Evolutionary conservation across 73 alveolate species (phyloP), one percentile per base, ranked within the genome.

Genomic region (Blepharisma stoltei): DNA sequence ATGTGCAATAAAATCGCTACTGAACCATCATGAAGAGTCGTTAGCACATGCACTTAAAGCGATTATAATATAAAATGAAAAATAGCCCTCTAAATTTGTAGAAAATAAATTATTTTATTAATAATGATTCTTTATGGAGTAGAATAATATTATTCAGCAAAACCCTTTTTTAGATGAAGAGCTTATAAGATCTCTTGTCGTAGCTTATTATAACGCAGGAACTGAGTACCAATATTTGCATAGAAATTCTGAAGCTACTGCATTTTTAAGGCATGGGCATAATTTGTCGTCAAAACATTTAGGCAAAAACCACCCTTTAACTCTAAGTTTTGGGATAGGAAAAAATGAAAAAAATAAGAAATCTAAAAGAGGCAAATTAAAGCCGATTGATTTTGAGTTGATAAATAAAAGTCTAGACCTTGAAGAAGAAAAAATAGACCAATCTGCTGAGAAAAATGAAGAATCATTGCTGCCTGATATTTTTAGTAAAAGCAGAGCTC

Each of bases 1-100:
- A 68, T 91, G 98, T 67, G 97, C 98, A 6, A 94, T 89, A 6
- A 69, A 86, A 7, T 85, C 95, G 3, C 82, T 85, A 55, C 76
- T 93, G 37, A 81, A 82, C 49, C 79, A 84, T 41, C 98, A 93
- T 71, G 92, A 89, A 45, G 82, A 60, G 27, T 97, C 98, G 6
- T 66, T 88, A 50, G 88, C 78, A 49, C 98, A 93, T 82, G 95
- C 94, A 2, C 66, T 80, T 27, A 23, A 20, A 37, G 84, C 82
- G 0, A 18, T 77, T 18, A n/a, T n/a, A n/a, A n/a, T n/a, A n/a
- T n/a, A n/a, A n/a, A n/a, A n/a, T n/a, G n/a, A n/a, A 11, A n/a
- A n/a, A n/a, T n/a, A n/a, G n/a, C n/a, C n/a, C n/a, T n/a, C n/a
- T n/a, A n/a, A n/a, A n/a, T n/a, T n/a, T n/a, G n/a, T n/a, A n/a